These are phyloP conservation scores for Tolypocladium cylindrosporum DNA, from an alignment of 2,329 filamentous ascomycete species.

Conservation along the genomic window DNA sequence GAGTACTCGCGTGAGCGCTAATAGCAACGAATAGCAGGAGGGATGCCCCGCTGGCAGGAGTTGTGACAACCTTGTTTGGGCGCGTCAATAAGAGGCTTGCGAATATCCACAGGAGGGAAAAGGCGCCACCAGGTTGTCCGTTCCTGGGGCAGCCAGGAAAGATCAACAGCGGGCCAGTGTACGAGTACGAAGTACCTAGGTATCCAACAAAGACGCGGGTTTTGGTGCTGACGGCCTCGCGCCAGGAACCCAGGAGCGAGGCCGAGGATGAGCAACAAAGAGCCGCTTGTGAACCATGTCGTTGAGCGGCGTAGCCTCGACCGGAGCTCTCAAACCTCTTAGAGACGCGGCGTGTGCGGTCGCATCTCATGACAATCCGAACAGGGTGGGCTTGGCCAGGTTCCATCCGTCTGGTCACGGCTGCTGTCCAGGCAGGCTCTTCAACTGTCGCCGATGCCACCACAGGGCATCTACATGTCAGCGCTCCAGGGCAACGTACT, in stretches of 20 bases:
- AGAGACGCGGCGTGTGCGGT: not conserved
- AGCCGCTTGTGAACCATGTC: not conserved
- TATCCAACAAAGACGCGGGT: not conserved
- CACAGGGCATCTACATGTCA: not conserved
- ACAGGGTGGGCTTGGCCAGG: not conserved
- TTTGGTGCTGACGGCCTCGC: not conserved
- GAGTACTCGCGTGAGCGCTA: not conserved
- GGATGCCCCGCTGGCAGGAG: not conserved
- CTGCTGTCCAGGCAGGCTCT: not conserved
- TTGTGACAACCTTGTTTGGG: not conserved
- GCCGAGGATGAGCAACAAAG: too few species aligned
- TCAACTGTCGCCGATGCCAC: not conserved
- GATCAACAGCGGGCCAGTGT: not conserved
- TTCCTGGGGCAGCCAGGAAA: not conserved
- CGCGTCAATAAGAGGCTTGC: not conserved
- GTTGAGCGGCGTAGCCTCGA: not conserved
- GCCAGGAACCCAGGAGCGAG: too few species aligned
- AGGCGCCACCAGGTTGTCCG: not conserved
- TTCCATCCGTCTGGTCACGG: not conserved
- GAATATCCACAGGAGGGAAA: too few species aligned
- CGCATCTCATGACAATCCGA: not conserved
- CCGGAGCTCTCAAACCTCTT: not conserved
- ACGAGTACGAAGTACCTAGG: too few species aligned
- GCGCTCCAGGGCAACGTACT: not conserved
- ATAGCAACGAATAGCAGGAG: not conserved